Conservation (phyloP, 768 basidiomycete genomes). For the Hygrophorus russula region DNA sequence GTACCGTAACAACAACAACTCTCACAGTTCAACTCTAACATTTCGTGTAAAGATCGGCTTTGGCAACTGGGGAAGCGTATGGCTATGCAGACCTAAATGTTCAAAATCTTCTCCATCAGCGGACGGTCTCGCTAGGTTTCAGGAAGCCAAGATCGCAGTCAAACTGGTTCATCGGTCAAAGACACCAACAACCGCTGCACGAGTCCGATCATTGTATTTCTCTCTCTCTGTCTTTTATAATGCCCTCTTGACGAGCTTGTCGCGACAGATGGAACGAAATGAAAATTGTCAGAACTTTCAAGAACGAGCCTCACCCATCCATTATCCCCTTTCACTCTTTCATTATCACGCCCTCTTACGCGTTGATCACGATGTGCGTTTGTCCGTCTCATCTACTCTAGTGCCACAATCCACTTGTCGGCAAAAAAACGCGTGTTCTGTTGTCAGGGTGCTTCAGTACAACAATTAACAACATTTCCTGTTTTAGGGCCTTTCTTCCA, state of each 20-base stretch:
- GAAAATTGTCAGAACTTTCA: constrained; percentile 85
- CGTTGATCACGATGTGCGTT: constrained; percentile 84
- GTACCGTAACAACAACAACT: constrained; percentile 10
- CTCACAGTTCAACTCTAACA: constrained; percentile 8
- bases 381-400: neutral
- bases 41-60: constrained; percentile 57
- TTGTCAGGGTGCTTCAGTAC: constrained; percentile 1
- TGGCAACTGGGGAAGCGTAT: constrained; percentile 91
- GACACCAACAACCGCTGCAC: constrained; percentile 75
- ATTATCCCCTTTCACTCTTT: constrained; percentile 92
- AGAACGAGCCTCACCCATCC: constrained; percentile 79
- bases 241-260: constrained; percentile 3
- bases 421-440: neutral
- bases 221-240: constrained; percentile 1
- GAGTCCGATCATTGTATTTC: constrained; percentile 77
- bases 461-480: constrained; percentile 3
- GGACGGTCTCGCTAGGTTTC: constrained; percentile 24
- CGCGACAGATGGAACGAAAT: constrained; percentile 84
- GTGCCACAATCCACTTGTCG: constrained; percentile 1
- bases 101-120: constrained; percentile 20
- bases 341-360: constrained; percentile 85
- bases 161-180: constrained; percentile 90
- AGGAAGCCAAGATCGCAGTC: constrained; percentile 63
- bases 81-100: constrained; percentile 61
- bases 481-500: constrained; percentile 73